Conservation (phyloP, 208 protist genomes). For the Leishmania amazonensis region DNA sequence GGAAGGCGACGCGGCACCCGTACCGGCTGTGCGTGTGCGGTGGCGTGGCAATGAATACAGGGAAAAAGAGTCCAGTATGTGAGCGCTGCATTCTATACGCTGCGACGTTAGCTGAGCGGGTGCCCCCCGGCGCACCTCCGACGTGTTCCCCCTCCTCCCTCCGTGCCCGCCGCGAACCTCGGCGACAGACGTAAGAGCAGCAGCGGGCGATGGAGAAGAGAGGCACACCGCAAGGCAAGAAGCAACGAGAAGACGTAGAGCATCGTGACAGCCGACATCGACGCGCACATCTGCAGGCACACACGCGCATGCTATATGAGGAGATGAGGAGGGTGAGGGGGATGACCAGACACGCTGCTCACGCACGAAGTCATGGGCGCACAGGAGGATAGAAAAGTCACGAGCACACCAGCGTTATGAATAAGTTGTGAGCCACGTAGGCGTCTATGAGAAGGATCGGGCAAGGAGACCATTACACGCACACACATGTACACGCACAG, state of each 20-base stretch:
- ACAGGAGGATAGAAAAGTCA: not conserved
- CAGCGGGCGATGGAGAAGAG: not conserved
- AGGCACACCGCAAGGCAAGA: not conserved
- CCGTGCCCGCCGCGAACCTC: not conserved
- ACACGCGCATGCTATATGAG: too few relatives aligned
- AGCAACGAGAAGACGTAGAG: not conserved
- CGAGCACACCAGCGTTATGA: not conserved
- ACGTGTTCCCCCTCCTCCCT: too few relatives aligned
- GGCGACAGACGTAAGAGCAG: not conserved
- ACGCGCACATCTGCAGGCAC: not conserved
- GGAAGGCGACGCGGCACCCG: not conserved
- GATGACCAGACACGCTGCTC: not conserved
- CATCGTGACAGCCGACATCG: not conserved
- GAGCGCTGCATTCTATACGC: not conserved
- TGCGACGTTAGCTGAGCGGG: not conserved
- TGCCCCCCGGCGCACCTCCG: too few relatives aligned
- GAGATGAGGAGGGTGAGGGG: too few relatives aligned
- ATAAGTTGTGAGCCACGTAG: not conserved
- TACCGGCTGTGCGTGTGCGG: not conserved
- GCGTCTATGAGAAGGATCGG: not conserved
- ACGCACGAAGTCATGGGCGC: not conserved
- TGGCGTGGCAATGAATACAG: not conserved
- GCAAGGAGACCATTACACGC: not conserved
- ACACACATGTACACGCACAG: not conserved
- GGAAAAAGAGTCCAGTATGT: not conserved